Evolutionary conservation across 768 basidiomycete species (phyloP).

Genomic region (Suillus paluster): DNA sequence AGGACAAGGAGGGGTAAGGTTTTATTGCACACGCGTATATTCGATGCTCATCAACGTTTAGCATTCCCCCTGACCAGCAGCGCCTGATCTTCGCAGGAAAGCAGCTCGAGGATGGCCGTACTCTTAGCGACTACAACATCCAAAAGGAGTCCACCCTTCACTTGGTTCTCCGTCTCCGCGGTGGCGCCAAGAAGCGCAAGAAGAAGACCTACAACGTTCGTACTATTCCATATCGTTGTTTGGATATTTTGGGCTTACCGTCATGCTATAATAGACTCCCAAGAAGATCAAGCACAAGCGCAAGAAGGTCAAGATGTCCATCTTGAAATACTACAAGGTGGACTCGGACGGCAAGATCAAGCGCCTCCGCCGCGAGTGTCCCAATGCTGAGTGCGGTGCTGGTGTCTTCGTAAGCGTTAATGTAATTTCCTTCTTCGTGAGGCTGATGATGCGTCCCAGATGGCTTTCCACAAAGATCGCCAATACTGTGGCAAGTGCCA

Average conservation of each 20-base stretch:
- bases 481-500: slow-evolving; percentile 98
- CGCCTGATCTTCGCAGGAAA: slow-evolving; percentile 99
- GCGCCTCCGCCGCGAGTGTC: slow-evolving; percentile 97
- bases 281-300: slow-evolving; percentile 99
- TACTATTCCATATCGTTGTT: background rate
- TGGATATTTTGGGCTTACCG: slow-evolving; percentile 12
- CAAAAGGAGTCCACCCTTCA: slow-evolving; percentile 99
- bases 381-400: slow-evolving; percentile 79
- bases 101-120: slow-evolving; percentile 99
- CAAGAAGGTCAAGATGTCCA: slow-evolving; percentile 99
- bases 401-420: slow-evolving; percentile 73
- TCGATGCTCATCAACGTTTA: slow-evolving; percentile 31
- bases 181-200: slow-evolving; percentile 99
- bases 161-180: slow-evolving; percentile 95
- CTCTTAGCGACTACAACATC: slow-evolving; percentile 94
- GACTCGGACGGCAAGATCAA: slow-evolving; percentile 99
- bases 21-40: background rate
- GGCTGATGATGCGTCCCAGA: slow-evolving; percentile 51
- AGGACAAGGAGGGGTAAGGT: slow-evolving; percentile 92
- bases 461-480: slow-evolving; percentile 98
- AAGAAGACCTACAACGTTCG: slow-evolving; percentile 99
- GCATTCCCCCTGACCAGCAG: slow-evolving; percentile 93
- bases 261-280: slow-evolving; percentile 64
- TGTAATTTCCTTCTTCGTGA: no score
- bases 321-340: slow-evolving; percentile 99